phyloP scores from a whole-genome alignment of 192 early-diverging fungal species.

The Podila clonocystis region DNA sequence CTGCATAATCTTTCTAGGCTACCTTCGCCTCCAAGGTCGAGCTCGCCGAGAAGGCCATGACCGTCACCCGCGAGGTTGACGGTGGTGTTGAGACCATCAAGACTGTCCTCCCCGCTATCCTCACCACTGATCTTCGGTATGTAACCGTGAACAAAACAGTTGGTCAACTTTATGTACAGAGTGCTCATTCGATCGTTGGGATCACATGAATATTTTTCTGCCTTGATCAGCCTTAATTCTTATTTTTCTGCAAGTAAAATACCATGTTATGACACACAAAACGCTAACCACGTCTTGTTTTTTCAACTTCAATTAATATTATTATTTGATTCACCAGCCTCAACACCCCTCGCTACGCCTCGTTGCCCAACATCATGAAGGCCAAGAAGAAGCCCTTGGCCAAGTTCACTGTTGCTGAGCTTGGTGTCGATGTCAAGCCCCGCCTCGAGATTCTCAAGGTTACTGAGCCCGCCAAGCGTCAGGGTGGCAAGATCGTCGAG shows the following conservation, averaged over 20 bases:
- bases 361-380: slow-evolving; percentile 98
- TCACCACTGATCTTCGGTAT: slow-evolving; percentile 95
- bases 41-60: slow-evolving; percentile 70
- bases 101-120: slow-evolving; percentile 86
- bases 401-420: slow-evolving; percentile 78
- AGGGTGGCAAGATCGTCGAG: slow-evolving; percentile 91
- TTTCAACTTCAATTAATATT: too few relatives aligned
- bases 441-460: slow-evolving; percentile 91
- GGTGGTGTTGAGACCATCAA: slow-evolving; percentile 95
- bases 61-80: slow-evolving; percentile 96
- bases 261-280: neutral
- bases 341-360: slow-evolving; percentile 96
- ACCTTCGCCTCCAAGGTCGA: slow-evolving; percentile 98
- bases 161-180: too few relatives aligned
- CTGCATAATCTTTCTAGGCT: slow-evolving; percentile 63
- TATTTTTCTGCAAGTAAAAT: neutral
- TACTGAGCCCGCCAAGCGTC: slow-evolving; percentile 90
- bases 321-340: slow-evolving; percentile 63
- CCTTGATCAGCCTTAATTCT: slow-evolving; percentile 2
- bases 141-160: neutral
- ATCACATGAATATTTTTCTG: slow-evolving; percentile 16
- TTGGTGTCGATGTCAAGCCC: slow-evolving; percentile 87
- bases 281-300: slow-evolving; percentile 11
- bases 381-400: slow-evolving; percentile 98
- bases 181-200: neutral